Percentiles rank a stretch among this genome's conserved stretches.
These are phyloP conservation scores for Parathielavia hyrcaniae DNA, from an alignment of 495 filamentous ascomycete species.

Conservation along the genomic window DNA sequence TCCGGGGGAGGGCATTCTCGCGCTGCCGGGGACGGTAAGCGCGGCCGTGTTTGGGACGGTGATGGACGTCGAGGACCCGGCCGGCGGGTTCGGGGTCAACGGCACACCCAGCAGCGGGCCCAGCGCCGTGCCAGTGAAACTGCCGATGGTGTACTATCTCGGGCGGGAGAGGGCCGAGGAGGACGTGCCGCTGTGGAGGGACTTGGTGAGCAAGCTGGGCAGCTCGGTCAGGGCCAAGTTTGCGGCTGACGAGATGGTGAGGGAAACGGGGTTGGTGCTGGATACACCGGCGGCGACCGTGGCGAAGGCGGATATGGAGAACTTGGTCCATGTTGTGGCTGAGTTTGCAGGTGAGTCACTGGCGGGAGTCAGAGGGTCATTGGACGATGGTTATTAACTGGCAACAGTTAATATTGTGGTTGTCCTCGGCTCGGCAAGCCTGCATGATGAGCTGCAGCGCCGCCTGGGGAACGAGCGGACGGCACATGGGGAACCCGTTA, in stretches of 20 bases:
- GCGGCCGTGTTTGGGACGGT: constrained; percentile 76
- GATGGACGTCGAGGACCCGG: constrained; percentile 62
- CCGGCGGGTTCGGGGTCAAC: constrained; percentile 84
- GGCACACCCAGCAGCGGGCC: constrained; percentile 82
- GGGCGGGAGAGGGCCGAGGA: constrained; percentile 70
- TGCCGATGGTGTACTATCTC: constrained; percentile 88
- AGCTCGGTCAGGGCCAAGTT: constrained; percentile 71
- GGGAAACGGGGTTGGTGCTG: constrained; percentile 71
- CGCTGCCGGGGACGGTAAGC: constrained; percentile 76
- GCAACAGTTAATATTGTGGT: constrained; percentile 65
- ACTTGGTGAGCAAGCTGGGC: constrained; percentile 68
- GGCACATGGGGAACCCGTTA: constrained; percentile 54
- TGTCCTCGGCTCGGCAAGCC: constrained; percentile 74
- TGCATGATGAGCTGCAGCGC: constrained; percentile 70
- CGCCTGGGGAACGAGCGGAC: constrained; percentile 63
- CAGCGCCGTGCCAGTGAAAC: constrained; percentile 77
- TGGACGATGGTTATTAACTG: neutral
- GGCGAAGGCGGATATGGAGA: constrained; percentile 54
- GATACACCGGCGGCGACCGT: constrained; percentile 70
- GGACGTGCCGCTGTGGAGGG: constrained; percentile 63
- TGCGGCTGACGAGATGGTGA: constrained; percentile 65
- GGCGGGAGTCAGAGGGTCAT: neutral
- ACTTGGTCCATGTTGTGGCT: constrained; percentile 73
- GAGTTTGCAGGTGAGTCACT: constrained; percentile 67
- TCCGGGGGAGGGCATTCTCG: constrained; percentile 77